Conservation (phyloP, 768 basidiomycete species). For the Phaffia tasmanica region DNA sequence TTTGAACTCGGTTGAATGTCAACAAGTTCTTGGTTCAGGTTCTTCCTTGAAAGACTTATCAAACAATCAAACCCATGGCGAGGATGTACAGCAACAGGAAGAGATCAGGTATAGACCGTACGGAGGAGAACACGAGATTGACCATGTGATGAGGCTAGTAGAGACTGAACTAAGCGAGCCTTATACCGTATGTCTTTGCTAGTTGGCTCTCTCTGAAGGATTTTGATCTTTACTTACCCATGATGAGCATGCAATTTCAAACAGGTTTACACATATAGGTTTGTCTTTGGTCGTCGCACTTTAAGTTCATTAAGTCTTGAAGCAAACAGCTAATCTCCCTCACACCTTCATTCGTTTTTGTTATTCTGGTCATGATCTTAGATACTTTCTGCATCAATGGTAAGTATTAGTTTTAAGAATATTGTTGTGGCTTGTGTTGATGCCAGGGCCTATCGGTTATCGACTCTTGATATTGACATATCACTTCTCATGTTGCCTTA, state of each 20-base stretch:
- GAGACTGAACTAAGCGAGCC: conserved; percentile 24
- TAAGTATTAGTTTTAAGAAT: conserved; percentile 39
- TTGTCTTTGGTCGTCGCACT: background rate
- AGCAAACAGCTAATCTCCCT: conserved; percentile 1
- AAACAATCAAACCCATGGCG: no score
- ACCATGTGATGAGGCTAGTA: conserved; percentile 15
- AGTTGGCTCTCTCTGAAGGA: background rate
- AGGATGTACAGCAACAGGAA: no score
- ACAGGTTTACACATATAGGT: conserved; percentile 26
- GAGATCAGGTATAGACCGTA: conserved; percentile 17
- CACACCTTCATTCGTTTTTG: background rate
- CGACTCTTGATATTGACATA: background rate
- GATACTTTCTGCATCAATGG: conserved; percentile 92
- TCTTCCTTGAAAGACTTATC: no score
- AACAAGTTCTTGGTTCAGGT: no score
- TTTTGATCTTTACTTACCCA: background rate
- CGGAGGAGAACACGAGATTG: conserved; percentile 13
- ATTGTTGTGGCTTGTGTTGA: background rate
- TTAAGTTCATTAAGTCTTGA: background rate
- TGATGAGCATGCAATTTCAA: no score
- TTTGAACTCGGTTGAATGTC: no score
- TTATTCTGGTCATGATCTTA: background rate
- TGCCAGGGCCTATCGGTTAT: background rate
- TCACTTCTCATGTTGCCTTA: conserved; percentile 1
- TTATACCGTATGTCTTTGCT: conserved; percentile 14